phyloP scores from a whole-genome alignment of 2,329 filamentous ascomycete genomes.

The Apiospora saccharicola region DNA sequence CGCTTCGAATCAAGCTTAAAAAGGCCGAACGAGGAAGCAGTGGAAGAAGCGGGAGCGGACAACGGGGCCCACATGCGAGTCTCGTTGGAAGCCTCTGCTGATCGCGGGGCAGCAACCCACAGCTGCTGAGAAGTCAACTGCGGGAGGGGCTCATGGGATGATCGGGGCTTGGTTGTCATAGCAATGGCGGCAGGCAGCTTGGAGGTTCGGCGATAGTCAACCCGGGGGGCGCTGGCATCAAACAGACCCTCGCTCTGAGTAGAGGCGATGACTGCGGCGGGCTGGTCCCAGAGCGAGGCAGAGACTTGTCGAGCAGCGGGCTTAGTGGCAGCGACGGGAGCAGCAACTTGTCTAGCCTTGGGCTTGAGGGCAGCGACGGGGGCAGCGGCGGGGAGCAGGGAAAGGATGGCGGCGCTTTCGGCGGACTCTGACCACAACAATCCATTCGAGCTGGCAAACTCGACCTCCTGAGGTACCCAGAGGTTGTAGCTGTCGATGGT shows the following conservation, averaged over 20 bases:
- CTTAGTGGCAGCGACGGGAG: not conserved
- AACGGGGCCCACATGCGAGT: conserved; percentile 24
- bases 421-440: not conserved
- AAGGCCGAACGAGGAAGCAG: conserved; percentile 33
- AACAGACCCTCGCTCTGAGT: conserved; percentile 32
- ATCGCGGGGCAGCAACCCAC: conserved; percentile 38
- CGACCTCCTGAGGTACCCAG: conserved; percentile 38
- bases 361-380: not conserved
- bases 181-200: conserved; percentile 32
- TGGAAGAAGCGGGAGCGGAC: not conserved
- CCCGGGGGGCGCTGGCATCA: conserved; percentile 31
- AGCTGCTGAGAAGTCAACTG: conserved; percentile 44
- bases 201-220: conserved; percentile 33
- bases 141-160: conserved; percentile 35
- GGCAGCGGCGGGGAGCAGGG: not conserved
- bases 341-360: not conserved
- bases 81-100: not conserved
- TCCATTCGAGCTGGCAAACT: conserved; percentile 27
- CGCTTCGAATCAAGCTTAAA: conserved; percentile 43
- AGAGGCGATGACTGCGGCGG: not conserved
- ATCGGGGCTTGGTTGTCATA: conserved; percentile 31
- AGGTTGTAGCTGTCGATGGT: conserved; percentile 47
- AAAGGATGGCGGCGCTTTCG: not conserved
- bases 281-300: conserved; percentile 32
- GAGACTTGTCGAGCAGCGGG: not conserved